Conservation (phyloP, 768 basidiomycete species). For the Gymnopilus dilepis region DNA sequence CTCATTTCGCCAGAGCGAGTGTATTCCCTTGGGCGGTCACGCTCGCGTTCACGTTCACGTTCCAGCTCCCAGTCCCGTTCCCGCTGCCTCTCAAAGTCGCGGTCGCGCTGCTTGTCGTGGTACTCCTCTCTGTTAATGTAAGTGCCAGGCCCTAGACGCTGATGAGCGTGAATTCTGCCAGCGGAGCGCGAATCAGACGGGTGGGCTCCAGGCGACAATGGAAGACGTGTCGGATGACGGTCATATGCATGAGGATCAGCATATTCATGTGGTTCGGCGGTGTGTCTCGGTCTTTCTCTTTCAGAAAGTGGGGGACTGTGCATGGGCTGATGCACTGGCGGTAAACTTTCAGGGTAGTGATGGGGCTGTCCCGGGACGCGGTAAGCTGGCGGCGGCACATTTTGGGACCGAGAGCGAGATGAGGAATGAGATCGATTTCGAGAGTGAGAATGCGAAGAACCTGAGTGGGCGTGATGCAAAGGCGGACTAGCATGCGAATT, state of each 20-base stretch:
- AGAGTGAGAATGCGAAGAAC: conserved; percentile 43
- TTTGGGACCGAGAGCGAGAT: conserved; percentile 54
- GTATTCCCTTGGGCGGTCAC: conserved; percentile 34
- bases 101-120: conserved; percentile 51
- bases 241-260: conserved; percentile 37
- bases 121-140: conserved; percentile 60
- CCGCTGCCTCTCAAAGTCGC: conserved; percentile 47
- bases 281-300: conserved; percentile 51
- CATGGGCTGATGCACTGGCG: conserved; percentile 49
- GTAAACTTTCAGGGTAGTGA: conserved; percentile 52
- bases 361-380: conserved; percentile 45
- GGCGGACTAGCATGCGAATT: conserved; percentile 45
- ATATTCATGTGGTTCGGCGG: conserved; percentile 41
- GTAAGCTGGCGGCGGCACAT: conserved; percentile 43
- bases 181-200: conserved; percentile 36
- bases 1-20: conserved; percentile 25
- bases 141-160: conserved; percentile 67
- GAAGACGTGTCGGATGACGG: conserved; percentile 37
- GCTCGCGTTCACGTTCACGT: too few species aligned
- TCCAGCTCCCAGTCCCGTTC: conserved; percentile 54
- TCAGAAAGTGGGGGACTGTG: conserved; percentile 58
- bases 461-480: conserved; percentile 47
- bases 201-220: conserved; percentile 38
- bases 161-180: conserved; percentile 63
- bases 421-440: conserved; percentile 57